Conservation (phyloP, 345 rosid genomes). For the Dipteronia dyeriana region DNA sequence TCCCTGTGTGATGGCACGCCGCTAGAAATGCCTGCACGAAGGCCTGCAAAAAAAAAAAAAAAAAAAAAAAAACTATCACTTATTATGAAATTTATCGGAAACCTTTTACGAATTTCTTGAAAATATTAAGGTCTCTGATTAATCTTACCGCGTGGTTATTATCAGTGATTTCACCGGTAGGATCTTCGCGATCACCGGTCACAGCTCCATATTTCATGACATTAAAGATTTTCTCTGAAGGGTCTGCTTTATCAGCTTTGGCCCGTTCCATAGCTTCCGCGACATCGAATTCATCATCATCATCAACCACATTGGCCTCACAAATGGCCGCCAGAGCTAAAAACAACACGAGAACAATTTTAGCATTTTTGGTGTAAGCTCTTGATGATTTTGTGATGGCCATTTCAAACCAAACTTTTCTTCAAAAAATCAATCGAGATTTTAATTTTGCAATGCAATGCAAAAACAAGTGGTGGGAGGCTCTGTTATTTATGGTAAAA, state of each 20-base stretch:
- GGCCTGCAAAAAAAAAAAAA: slow-evolving; percentile 19
- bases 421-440: too few species aligned
- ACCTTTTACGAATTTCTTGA: not conserved
- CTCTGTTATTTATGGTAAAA: not conserved
- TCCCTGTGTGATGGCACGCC: slow-evolving; percentile 36
- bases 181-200: slow-evolving; percentile 31
- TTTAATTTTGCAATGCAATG: too few species aligned
- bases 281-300: not conserved
- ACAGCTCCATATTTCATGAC: slow-evolving; percentile 42
- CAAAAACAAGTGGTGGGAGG: not conserved
- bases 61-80: not conserved
- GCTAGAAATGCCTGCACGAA: slow-evolving; percentile 44
- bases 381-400: slow-evolving; percentile 4
- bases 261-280: not conserved
- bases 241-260: slow-evolving; percentile 7
- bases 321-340: not conserved
- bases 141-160: slow-evolving; percentile 32
- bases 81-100: too few species aligned
- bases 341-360: slow-evolving; percentile 6
- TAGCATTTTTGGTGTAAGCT: slow-evolving; percentile 2
- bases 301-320: slow-evolving; percentile 5
- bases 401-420: slow-evolving; percentile 1
- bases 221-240: slow-evolving; percentile 41
- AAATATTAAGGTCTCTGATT: not conserved
- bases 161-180: not conserved